Conservation (phyloP, 2,329 filamentous ascomycete species). For the Stemphylium lycopersici region DNA sequence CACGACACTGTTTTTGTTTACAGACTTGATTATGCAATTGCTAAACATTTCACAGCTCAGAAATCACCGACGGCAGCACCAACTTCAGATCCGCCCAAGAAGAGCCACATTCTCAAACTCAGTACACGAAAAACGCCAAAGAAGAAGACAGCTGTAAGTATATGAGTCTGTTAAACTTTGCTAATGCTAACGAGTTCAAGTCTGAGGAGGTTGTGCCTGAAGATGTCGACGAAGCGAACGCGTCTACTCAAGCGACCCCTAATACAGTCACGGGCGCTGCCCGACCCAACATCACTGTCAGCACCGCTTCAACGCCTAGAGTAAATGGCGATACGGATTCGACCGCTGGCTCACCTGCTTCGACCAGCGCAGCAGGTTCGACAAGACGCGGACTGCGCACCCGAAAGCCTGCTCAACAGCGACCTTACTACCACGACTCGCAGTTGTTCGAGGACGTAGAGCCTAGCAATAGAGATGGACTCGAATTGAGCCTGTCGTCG, state of each 20-base stretch:
- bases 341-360: conserved; percentile 30
- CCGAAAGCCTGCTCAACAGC: conserved; percentile 43
- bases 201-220: conserved; percentile 22
- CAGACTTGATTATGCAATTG: conserved; percentile 1
- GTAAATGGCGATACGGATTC: conserved; percentile 11
- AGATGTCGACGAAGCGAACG: conserved; percentile 15
- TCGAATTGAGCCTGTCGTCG: conserved; percentile 6
- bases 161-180: not conserved
- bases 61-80: conserved; percentile 11
- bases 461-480: conserved; percentile 13
- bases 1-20: not conserved
- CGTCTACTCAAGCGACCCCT: conserved; percentile 7
- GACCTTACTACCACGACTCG: conserved; percentile 44
- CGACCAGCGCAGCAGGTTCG: conserved; percentile 24
- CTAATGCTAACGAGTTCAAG: conserved; percentile 20
- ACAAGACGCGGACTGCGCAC: conserved; percentile 41
- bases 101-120: conserved; percentile 29
- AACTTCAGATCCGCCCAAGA: conserved; percentile 26
- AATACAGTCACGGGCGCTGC: conserved; percentile 1
- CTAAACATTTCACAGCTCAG: conserved; percentile 19
- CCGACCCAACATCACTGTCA: conserved; percentile 9
- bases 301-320: conserved; percentile 5
- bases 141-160: conserved; percentile 32
- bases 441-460: conserved; percentile 37
- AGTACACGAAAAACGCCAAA: conserved; percentile 28